These are phyloP conservation scores for Staphylotrichum tortipilum DNA, from an alignment of 495 filamentous ascomycete species.

Conservation along the genomic window DNA sequence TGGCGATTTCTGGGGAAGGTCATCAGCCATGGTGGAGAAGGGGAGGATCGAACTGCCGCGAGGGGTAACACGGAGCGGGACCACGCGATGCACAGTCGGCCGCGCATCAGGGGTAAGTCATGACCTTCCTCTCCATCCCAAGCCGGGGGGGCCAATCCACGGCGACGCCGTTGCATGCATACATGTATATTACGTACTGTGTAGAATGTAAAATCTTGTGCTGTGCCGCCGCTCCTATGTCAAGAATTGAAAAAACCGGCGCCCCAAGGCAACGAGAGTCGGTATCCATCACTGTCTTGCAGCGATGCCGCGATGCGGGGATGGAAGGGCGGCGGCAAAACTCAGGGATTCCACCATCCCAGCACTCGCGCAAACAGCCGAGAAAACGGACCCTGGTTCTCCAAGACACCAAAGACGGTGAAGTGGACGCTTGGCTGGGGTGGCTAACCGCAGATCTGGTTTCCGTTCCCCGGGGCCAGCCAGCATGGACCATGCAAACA, in stretches of 20 bases:
- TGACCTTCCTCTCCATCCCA: too few species aligned
- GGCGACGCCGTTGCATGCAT: too few species aligned
- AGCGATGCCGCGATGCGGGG: slow-evolving; percentile 1
- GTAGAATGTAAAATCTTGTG: too few species aligned
- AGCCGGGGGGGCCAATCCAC: too few species aligned
- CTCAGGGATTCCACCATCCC: neutral
- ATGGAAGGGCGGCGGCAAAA: neutral
- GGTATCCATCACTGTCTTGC: neutral
- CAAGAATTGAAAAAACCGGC: too few species aligned
- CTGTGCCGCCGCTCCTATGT: too few species aligned
- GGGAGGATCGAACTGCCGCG: neutral
- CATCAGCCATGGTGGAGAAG: neutral
- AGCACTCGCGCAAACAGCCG: neutral
- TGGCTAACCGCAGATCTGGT: slow-evolving; percentile 1
- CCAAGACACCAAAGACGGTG: too few species aligned
- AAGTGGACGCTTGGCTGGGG: neutral
- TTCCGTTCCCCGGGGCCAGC: neutral
- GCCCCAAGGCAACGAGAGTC: too few species aligned
- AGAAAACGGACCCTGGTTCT: neutral
- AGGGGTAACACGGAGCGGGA: neutral
- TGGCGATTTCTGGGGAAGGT: neutral
- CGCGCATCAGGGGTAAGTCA: neutral
- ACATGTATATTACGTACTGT: too few species aligned
- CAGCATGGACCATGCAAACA: neutral
- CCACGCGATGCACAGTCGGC: neutral